A percentile compares a stretch with the other conserved stretches of the same genome.
phyloP scores from a whole-genome alignment of 2,329 filamentous ascomycete species.

The Ascocoryne sarcoides region DNA sequence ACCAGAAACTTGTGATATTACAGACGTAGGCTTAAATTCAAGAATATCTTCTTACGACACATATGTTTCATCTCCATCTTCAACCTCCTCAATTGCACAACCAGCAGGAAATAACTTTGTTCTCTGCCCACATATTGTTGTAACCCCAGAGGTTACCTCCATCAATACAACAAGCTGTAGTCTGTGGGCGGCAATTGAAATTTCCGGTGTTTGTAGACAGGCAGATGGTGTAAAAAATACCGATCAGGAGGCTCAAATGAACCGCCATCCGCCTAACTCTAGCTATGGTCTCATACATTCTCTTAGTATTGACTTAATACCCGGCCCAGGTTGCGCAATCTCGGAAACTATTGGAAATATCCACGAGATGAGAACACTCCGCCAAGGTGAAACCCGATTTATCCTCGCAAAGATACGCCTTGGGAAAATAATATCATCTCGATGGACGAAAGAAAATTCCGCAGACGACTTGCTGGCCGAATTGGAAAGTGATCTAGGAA shows the following conservation, averaged over 20 bases:
- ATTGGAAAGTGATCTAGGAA: constrained; percentile 47
- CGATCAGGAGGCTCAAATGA: too few relatives aligned
- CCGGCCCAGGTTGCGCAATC: constrained; percentile 19
- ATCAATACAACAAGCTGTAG: constrained; percentile 24
- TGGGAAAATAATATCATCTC: constrained; percentile 9
- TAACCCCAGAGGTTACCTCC: constrained; percentile 26
- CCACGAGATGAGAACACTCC: constrained; percentile 17
- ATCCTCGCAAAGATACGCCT: constrained; percentile 25
- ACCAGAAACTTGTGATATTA: constrained; percentile 14
- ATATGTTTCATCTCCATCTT: constrained; percentile 3
- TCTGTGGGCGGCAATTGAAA: constrained; percentile 30
- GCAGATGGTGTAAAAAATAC: constrained; percentile 12
- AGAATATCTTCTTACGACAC: constrained; percentile 11
- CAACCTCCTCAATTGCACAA: constrained; percentile 1
- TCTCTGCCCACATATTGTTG: constrained; percentile 24
- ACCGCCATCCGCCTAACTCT: too few relatives aligned
- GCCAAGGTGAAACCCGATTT: constrained; percentile 21
- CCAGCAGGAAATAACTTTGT: constrained; percentile 8
- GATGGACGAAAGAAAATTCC: constrained; percentile 30
- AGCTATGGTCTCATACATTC: constrained; percentile 25
- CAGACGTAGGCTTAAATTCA: constrained; percentile 14
- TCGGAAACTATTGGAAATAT: constrained; percentile 24
- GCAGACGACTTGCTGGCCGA: constrained; percentile 51
- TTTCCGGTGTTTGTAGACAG: constrained; percentile 24
- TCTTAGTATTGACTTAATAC: constrained; percentile 22